These are phyloP conservation scores for Sanguinoderma infundibulare DNA, from an alignment of 1,284 basidiomycete genomes.

Conservation along the genomic window DNA sequence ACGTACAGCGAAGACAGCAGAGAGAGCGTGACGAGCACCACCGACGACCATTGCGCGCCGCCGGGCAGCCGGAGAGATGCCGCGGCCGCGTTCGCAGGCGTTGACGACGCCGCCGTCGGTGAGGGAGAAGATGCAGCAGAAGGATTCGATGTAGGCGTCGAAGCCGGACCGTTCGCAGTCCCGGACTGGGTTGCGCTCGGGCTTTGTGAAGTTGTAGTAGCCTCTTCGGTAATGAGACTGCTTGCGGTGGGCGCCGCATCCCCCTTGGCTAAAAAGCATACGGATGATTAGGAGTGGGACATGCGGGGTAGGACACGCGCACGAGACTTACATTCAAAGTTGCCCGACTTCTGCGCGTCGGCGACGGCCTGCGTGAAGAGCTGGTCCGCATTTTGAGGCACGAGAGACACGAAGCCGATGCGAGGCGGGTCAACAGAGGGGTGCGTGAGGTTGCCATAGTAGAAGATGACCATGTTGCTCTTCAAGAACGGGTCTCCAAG, in stretches of 20 bases:
- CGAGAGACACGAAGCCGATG: slow-evolving; percentile 73
- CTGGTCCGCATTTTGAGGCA: slow-evolving; percentile 54
- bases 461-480: slow-evolving; percentile 51
- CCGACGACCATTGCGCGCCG: slow-evolving; percentile 2
- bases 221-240: slow-evolving; percentile 16
- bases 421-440: slow-evolving; percentile 67
- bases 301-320: too few species aligned
- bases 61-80: background rate
- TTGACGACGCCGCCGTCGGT: background rate
- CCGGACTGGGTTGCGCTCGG: background rate
- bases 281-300: background rate
- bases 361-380: slow-evolving; percentile 44
- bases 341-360: slow-evolving; percentile 41
- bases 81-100: slow-evolving; percentile 1
- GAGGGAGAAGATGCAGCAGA: background rate
- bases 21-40: slow-evolving; percentile 8
- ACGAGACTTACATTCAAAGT: slow-evolving; percentile 35
- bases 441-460: slow-evolving; percentile 68
- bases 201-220: background rate
- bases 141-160: background rate
- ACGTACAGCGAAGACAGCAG: slow-evolving; percentile 11
- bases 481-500: slow-evolving; percentile 48
- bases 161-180: background rate
- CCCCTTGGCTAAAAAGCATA: slow-evolving; percentile 5
- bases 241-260: slow-evolving; percentile 20